Conservation (phyloP, 345 rosid genomes). For the Brassica incana region DNA sequence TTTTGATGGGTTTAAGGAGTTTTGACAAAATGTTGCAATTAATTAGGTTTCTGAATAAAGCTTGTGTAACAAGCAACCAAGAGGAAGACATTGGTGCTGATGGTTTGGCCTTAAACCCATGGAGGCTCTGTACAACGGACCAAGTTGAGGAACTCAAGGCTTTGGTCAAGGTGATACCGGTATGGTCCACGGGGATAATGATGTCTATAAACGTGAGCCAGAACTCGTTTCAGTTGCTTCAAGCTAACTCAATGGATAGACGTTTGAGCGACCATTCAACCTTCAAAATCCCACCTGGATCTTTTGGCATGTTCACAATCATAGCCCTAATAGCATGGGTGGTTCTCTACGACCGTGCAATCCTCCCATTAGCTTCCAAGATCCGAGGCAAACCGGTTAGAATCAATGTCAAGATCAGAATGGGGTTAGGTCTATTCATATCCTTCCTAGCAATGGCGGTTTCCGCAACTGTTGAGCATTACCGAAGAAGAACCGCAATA, state of each 20-base stretch:
- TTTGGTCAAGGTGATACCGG: conserved; percentile 60
- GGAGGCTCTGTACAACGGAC: conserved; percentile 78
- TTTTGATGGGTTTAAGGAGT: neutral
- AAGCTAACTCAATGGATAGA: conserved; percentile 73
- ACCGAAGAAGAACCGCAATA: conserved; percentile 60
- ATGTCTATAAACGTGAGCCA: conserved; percentile 63
- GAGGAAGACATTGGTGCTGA: conserved; percentile 54
- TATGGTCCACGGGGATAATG: conserved; percentile 77
- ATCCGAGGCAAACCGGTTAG: conserved; percentile 56
- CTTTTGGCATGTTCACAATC: conserved; percentile 56
- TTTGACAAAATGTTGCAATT: conserved; percentile 4
- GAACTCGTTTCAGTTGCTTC: conserved; percentile 62
- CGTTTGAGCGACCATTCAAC: conserved; percentile 43
- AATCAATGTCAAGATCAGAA: conserved; percentile 53
- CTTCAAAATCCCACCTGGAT: conserved; percentile 78
- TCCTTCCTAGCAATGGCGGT: conserved; percentile 62
- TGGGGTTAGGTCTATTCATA: conserved; percentile 72
- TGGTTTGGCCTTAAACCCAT: conserved; percentile 61
- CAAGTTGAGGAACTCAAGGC: conserved; percentile 85
- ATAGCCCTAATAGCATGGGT: conserved; percentile 54
- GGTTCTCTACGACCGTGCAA: conserved; percentile 63
- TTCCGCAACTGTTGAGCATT: conserved; percentile 57
- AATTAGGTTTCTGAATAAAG: conserved; percentile 72
- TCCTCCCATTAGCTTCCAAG: conserved; percentile 74
- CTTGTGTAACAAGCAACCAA: conserved; percentile 53